Conservation (phyloP, 257 asterid species). For the Rubia yunnanensis region DNA sequence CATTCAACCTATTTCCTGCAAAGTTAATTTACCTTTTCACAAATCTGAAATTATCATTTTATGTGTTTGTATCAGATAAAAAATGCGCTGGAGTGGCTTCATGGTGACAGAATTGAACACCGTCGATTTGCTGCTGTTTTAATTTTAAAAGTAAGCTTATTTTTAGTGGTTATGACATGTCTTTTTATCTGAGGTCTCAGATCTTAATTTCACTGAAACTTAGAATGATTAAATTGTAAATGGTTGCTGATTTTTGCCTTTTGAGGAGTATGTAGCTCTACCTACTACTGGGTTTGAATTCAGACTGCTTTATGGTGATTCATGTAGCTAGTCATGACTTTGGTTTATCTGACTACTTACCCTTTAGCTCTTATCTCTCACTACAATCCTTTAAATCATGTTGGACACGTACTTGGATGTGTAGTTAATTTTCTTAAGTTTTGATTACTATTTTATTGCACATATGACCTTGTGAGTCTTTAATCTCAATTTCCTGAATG, state of each 20-base stretch:
- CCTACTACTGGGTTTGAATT: background rate
- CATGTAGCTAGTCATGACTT: background rate
- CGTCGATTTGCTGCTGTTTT: slow-evolving; percentile 95
- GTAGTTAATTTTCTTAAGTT: background rate
- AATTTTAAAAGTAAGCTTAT: slow-evolving; percentile 66
- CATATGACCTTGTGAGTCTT: background rate
- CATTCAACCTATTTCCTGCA: slow-evolving; percentile 13
- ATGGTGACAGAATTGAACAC: slow-evolving; percentile 84
- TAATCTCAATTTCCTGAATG: slow-evolving; percentile 15
- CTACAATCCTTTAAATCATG: background rate
- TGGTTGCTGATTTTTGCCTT: background rate
- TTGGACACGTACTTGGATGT: background rate
- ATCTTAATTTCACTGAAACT: too few relatives aligned
- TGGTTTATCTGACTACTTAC: background rate
- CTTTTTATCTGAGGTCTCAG: background rate
- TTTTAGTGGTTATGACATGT: slow-evolving; percentile 1
- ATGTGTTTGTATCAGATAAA: slow-evolving; percentile 49
- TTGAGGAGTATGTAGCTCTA: background rate
- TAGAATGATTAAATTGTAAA: background rate
- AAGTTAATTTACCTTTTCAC: background rate
- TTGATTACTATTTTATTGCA: background rate
- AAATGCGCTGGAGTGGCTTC: slow-evolving; percentile 91
- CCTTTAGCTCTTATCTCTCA: background rate
- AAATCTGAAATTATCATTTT: slow-evolving; percentile 12
- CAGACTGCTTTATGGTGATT: background rate